phyloP scores from a whole-genome alignment of 2,329 filamentous ascomycete species.

The Colletotrichum sp. region DNA sequence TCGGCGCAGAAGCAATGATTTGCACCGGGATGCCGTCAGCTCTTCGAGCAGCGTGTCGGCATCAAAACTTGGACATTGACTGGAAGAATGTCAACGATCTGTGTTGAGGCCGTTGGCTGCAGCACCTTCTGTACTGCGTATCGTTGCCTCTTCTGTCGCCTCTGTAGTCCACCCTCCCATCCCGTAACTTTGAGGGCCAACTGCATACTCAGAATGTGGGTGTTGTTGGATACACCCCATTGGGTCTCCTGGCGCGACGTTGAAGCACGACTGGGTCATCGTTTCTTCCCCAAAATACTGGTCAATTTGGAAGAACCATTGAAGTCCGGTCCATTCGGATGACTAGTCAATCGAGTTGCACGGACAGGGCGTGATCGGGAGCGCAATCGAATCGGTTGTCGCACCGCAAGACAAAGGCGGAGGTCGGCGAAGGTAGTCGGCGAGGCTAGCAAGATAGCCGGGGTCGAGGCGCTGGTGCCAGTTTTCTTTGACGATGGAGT shows the following conservation, averaged over 20 bases:
- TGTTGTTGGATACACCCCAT: neutral
- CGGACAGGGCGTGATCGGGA: neutral
- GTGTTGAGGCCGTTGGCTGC: rapidly evolving
- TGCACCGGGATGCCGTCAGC: neutral
- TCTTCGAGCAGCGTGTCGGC: neutral
- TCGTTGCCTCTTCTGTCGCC: neutral
- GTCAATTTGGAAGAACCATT: neutral
- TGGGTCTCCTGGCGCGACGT: neutral
- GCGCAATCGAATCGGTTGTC: neutral
- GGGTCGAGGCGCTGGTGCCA: neutral
- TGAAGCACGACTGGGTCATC: neutral
- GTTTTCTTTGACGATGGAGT: neutral
- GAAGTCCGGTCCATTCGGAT: neutral
- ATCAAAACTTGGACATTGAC: neutral
- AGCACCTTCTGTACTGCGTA: neutral
- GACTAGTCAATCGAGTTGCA: neutral
- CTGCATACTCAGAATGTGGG: neutral
- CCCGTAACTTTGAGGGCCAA: neutral
- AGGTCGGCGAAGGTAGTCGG: neutral
- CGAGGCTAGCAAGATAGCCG: neutral
- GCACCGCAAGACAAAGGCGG: neutral
- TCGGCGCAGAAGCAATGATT: slow-evolving; percentile 2
- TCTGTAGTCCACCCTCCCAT: neutral
- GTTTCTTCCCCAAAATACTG: neutral
- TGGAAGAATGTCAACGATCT: neutral